phyloP scores from a whole-genome alignment of 164 flowering plant genomes.

The Annona cherimola region DNA sequence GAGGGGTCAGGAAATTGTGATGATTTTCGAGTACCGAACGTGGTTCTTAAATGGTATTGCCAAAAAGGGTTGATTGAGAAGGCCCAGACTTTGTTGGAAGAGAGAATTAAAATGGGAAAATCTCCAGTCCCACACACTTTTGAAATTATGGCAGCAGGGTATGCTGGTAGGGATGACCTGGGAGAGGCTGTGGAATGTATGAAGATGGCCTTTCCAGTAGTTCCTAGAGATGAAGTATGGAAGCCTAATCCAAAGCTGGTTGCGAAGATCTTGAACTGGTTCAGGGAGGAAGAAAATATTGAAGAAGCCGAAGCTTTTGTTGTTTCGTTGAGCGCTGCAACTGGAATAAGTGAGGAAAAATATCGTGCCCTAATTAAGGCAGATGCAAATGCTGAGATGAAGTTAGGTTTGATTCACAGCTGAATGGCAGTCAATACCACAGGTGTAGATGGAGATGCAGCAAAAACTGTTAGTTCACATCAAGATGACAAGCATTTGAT shows the following conservation, averaged over 20 bases:
- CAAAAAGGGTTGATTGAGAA: constrained; percentile 31
- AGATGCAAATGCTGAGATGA: constrained; percentile 9
- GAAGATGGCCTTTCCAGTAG: constrained; percentile 28
- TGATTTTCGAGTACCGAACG: constrained; percentile 37
- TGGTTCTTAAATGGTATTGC: constrained; percentile 36
- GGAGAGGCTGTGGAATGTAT: constrained; percentile 36
- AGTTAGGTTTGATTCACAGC: neutral
- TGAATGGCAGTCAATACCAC: constrained; percentile 13
- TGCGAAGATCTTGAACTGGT: constrained; percentile 23
- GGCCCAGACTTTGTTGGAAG: constrained; percentile 33
- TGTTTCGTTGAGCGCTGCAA: constrained; percentile 9
- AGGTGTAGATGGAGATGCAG: constrained; percentile 8
- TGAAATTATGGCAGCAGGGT: constrained; percentile 30
- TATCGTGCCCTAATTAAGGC: constrained; percentile 15
- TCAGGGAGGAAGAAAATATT: constrained; percentile 25
- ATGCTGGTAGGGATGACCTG: constrained; percentile 20
- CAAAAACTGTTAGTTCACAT: constrained; percentile 1
- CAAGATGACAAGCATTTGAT: no score
- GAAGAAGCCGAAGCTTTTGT: constrained; percentile 26
- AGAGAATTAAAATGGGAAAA: constrained; percentile 24
- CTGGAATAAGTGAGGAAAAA: constrained; percentile 12
- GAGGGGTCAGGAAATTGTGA: constrained; percentile 16
- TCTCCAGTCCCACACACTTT: constrained; percentile 25
- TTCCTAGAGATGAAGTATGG: constrained; percentile 17
- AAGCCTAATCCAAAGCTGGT: constrained; percentile 15